phyloP scores from a whole-genome alignment of 2,329 filamentous ascomycete species.

The Epichloe amarillans region DNA sequence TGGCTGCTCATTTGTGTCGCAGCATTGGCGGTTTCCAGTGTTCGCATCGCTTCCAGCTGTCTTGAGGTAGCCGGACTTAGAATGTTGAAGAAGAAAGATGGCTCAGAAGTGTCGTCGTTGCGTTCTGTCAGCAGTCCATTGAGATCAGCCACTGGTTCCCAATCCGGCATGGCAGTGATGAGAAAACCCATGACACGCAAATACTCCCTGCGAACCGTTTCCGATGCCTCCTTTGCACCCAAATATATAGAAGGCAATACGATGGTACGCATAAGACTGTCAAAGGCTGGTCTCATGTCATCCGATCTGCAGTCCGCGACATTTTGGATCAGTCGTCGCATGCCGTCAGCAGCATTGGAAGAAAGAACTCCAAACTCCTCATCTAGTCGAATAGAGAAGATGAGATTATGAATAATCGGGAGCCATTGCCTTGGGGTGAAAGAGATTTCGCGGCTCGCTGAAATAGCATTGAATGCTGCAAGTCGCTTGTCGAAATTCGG shows the following conservation, averaged over 20 bases:
- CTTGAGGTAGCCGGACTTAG: slow-evolving; percentile 80
- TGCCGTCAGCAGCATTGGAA: slow-evolving; percentile 64
- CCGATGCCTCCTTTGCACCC: slow-evolving; percentile 65
- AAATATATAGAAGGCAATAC: slow-evolving; percentile 64
- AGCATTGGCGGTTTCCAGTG: slow-evolving; percentile 56
- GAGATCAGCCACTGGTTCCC: slow-evolving; percentile 63
- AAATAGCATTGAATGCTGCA: slow-evolving; percentile 60
- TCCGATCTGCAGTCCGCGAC: slow-evolving; percentile 28
- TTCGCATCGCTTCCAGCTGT: slow-evolving; percentile 69
- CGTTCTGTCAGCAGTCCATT: slow-evolving; percentile 46
- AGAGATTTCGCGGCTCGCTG: slow-evolving; percentile 41
- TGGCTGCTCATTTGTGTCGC: slow-evolving; percentile 54
- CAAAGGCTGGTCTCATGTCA: slow-evolving; percentile 30
- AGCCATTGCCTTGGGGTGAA: slow-evolving; percentile 69
- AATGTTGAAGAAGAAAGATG: slow-evolving; percentile 84
- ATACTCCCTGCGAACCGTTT: slow-evolving; percentile 74
- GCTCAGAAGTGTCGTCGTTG: slow-evolving; percentile 50
- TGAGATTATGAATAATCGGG: slow-evolving; percentile 75
- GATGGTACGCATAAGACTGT: slow-evolving; percentile 45
- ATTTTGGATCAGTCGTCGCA: slow-evolving; percentile 66
- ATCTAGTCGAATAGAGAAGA: slow-evolving; percentile 73
- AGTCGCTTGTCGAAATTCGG: slow-evolving; percentile 79
- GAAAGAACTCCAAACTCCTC: slow-evolving; percentile 78
- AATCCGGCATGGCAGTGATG: slow-evolving; percentile 55
- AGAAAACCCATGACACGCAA: slow-evolving; percentile 68